phyloP scores from a whole-genome alignment of 805 yeast genomes.

The Candida pseudofarinosa region DNA sequence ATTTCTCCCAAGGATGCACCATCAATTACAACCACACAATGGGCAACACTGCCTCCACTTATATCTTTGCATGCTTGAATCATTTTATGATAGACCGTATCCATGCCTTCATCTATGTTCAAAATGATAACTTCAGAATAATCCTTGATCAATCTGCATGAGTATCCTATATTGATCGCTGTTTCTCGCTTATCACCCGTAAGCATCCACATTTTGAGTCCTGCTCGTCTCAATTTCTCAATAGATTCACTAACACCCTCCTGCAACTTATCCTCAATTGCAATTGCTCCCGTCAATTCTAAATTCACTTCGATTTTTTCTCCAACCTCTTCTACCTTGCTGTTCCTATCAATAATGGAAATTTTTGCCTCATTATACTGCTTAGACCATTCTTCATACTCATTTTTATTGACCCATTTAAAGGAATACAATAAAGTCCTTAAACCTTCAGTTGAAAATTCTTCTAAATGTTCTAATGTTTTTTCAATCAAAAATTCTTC shows the following conservation, averaged over 20 bases:
- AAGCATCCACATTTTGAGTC: slow-evolving; percentile 95
- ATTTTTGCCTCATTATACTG: slow-evolving; percentile 75
- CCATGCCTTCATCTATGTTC: slow-evolving; percentile 42
- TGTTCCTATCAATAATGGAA: slow-evolving; percentile 62
- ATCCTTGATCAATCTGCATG: slow-evolving; percentile 90
- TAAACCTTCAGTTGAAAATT: slow-evolving; percentile 90
- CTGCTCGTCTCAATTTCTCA: slow-evolving; percentile 87
- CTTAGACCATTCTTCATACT: slow-evolving; percentile 62
- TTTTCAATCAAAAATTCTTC: slow-evolving; percentile 77
- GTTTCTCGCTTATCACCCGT: slow-evolving; percentile 99
- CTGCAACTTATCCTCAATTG: slow-evolving; percentile 94
- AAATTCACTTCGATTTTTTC: slow-evolving; percentile 65
- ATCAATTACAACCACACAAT: slow-evolving; percentile 90
- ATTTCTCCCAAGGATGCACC: slow-evolving; percentile 79
- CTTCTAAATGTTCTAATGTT: slow-evolving; percentile 87
- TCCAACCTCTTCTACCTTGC: slow-evolving; percentile 68
- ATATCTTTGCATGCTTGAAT: slow-evolving; percentile 74
- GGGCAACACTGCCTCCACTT: slow-evolving; percentile 75
- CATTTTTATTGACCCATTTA: slow-evolving; percentile 58
- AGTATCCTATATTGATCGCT: slow-evolving; percentile 93
- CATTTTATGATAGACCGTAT: slow-evolving; percentile 62
- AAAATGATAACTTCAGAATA: slow-evolving; percentile 84
- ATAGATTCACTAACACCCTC: slow-evolving; percentile 96
- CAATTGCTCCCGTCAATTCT: slow-evolving; percentile 84
- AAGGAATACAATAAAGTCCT: slow-evolving; percentile 84